Evolutionary conservation across 768 basidiomycete species (phyloP).

Genomic region (Pleurotus citrinopileatus): DNA sequence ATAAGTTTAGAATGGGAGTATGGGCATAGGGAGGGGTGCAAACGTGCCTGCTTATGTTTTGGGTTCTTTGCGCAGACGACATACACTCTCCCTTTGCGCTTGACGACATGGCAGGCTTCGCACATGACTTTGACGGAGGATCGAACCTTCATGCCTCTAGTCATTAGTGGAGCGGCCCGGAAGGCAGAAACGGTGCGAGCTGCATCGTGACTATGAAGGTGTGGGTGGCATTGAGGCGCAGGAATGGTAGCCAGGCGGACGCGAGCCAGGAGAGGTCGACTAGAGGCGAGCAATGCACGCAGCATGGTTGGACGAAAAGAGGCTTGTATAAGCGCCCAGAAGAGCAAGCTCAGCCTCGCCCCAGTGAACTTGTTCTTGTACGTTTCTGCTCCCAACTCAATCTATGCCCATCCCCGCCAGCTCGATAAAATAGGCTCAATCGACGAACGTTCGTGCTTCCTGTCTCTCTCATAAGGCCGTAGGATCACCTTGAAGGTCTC

Average conservation of each 20-base stretch:
- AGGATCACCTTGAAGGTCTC: too few relatives aligned
- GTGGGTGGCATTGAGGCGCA: background rate
- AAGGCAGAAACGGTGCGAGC: constrained; percentile 23
- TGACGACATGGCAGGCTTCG: constrained; percentile 87
- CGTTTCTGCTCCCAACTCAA: too few relatives aligned
- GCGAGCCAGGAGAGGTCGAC: constrained; percentile 58
- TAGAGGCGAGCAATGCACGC: constrained; percentile 60
- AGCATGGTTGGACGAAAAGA: constrained; percentile 42
- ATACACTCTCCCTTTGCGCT: constrained; percentile 87
- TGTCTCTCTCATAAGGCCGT: too few relatives aligned
- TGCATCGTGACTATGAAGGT: background rate
- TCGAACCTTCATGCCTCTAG: constrained; percentile 95
- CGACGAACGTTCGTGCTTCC: too few relatives aligned
- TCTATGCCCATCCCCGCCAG: too few relatives aligned
- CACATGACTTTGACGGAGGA: constrained; percentile 94
- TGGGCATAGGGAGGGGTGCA: background rate
- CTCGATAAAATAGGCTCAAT: too few relatives aligned
- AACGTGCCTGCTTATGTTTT: constrained; percentile 91
- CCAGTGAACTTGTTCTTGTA: too few relatives aligned
- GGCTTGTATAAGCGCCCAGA: background rate
- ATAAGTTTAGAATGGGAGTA: constrained; percentile 14
- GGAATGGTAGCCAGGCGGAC: constrained; percentile 22
- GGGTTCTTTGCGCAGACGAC: constrained; percentile 92
- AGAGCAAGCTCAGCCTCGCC: constrained; percentile 5
- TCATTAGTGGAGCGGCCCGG: constrained; percentile 23